Evolutionary conservation across 306 rosid genomes (phyloP).

Genomic region (Cicer bijugum): DNA sequence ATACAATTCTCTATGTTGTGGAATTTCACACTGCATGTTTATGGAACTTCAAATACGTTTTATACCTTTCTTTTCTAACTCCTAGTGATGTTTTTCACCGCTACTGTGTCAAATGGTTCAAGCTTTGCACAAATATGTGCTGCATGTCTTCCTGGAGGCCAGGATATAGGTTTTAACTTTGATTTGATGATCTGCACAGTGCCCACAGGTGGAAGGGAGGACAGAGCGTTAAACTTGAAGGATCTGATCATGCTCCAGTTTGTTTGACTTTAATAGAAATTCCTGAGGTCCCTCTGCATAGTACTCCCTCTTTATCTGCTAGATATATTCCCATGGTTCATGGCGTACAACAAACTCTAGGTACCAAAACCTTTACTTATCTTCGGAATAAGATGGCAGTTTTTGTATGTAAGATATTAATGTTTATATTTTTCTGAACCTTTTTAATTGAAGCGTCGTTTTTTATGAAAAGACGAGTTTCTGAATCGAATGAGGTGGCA

Average conservation of each 20-base stretch:
- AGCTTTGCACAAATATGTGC: constrained; percentile 28
- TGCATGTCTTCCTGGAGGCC: constrained; percentile 36
- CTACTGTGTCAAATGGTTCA: constrained; percentile 26
- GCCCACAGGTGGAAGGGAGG: constrained; percentile 80
- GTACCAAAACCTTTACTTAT: constrained; percentile 52
- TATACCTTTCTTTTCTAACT: constrained; percentile 14
- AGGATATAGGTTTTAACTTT: constrained; percentile 31
- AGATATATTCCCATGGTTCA: constrained; percentile 82
- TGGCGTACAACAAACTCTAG: constrained; percentile 85
- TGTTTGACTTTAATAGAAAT: constrained; percentile 63
- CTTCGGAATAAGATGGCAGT: constrained; percentile 24
- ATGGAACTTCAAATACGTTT: constrained; percentile 16
- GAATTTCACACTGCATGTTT: constrained; percentile 7
- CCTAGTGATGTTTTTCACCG: constrained; percentile 23
- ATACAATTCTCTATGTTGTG: constrained; percentile 24
- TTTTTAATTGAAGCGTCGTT: constrained; percentile 67
- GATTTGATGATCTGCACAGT: constrained; percentile 43
- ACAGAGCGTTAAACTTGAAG: constrained; percentile 74
- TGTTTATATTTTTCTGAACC: constrained; percentile 21
- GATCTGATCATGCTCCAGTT: constrained; percentile 98
- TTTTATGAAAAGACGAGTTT: constrained; percentile 60
- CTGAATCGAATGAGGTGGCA: constrained; percentile 40
- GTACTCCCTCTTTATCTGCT: constrained; percentile 80
- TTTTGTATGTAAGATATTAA: constrained; percentile 27
- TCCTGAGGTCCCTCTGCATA: constrained; percentile 67